phyloP scores from a whole-genome alignment of 2,329 filamentous ascomycete genomes.

The Penicillium italicum region DNA sequence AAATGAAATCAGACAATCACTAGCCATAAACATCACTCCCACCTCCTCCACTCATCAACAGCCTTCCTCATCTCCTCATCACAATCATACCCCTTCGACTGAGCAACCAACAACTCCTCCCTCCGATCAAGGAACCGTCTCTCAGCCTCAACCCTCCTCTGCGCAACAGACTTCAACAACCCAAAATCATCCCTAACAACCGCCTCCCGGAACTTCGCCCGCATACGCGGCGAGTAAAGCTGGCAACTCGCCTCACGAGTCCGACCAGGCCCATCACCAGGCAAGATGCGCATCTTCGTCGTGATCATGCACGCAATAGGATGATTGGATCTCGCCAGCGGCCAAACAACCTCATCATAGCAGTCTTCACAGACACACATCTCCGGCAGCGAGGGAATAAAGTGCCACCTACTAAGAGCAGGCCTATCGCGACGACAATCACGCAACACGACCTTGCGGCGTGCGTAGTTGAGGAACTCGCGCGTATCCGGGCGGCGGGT shows the following conservation, averaged over 20 bases:
- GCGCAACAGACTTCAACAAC: slow-evolving; percentile 61
- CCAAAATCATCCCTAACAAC: slow-evolving; percentile 64
- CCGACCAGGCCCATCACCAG: slow-evolving; percentile 44
- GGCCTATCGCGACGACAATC: slow-evolving; percentile 66
- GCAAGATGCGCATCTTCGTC: slow-evolving; percentile 55
- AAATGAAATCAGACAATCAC: slow-evolving; percentile 1
- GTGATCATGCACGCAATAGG: slow-evolving; percentile 65
- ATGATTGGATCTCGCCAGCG: slow-evolving; percentile 54
- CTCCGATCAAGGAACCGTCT: slow-evolving; percentile 56
- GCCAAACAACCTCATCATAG: slow-evolving; percentile 74
- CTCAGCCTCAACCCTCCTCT: slow-evolving; percentile 57
- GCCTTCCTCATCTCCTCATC: slow-evolving; percentile 48
- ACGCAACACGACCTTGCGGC: slow-evolving; percentile 54
- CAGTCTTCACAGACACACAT: slow-evolving; percentile 86
- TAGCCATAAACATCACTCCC: slow-evolving; percentile 41
- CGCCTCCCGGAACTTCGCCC: slow-evolving; percentile 65
- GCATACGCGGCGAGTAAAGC: slow-evolving; percentile 77
- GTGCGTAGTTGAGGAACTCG: slow-evolving; percentile 62
- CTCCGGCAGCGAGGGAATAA: slow-evolving; percentile 68
- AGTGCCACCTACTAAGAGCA: slow-evolving; percentile 69
- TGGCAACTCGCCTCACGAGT: slow-evolving; percentile 59
- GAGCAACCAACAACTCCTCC: slow-evolving; percentile 53
- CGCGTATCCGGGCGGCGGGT: slow-evolving; percentile 51
- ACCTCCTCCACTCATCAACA: slow-evolving; percentile 51
- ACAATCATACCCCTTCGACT: slow-evolving; percentile 55